Evolutionary conservation across 169 alveolate genomes (phyloP), one percentile per base, ranked within the genome.

Genomic region (Eimeria tenella): DNA sequence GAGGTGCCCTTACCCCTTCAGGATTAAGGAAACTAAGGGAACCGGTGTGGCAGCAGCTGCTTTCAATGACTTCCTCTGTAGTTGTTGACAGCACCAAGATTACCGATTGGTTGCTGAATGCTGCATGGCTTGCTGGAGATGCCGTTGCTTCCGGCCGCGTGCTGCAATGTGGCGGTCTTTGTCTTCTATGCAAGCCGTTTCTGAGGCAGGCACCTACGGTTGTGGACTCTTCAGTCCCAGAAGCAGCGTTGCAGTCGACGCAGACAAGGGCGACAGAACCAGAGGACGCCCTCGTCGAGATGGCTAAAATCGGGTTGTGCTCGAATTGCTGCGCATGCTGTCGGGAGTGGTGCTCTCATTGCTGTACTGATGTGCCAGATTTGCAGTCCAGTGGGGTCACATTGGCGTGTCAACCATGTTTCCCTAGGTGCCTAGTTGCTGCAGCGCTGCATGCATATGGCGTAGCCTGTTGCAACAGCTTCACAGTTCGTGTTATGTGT

Each of bases 361-460:
- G 89, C 74, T 56, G 73, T 23, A 17, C 13, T 81, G 15, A 53
- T 17, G 4, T 71, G 58, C 13, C 52, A 53, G 25, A 15, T 23
- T 5, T 55, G 70, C 58, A 81, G 60, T 42, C 19, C 58, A 21
- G 42, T 56, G 58, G 31, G 56, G 56, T 23, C 63, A 8, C 7
- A 21, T 10, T 25, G 89, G 71, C 8, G 8, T 15, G 74, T 21
- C 55, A 5, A n/a, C 56, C 8, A 49, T 56, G 73, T 56, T 58
- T 81, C 19, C 89, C 89, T 56, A 81, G 74, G 89, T 81, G 89
- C 89, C 89, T 81, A 2, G 52, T 56, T 71, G 10, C 89, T 5
- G 89, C 89, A n/a, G 89, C 89, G 3, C 89, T 81, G 56, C 89
- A 81, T 53, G 89, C 23, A 19, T 81, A 81, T 56, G 89, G 89